These are phyloP conservation scores for Fomitopsis serialis DNA, from an alignment of 768 basidiomycete species.

Conservation along the genomic window DNA sequence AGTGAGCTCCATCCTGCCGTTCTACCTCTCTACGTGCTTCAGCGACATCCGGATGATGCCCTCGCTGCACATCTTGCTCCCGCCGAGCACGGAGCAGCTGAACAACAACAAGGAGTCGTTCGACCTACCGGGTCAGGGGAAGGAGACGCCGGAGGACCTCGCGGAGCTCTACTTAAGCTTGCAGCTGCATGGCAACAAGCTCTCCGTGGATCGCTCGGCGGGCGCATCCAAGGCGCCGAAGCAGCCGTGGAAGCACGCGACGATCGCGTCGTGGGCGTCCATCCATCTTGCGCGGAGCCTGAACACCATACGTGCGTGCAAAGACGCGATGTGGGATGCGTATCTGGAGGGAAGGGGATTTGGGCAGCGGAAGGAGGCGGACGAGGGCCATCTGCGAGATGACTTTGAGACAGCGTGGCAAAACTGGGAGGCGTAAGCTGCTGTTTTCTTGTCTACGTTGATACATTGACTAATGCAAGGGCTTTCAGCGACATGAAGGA, in stretches of 20 bases:
- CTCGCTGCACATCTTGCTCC: slow-evolving; percentile 47
- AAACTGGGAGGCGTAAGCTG: slow-evolving; percentile 63
- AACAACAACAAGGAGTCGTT: background rate
- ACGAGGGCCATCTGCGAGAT: slow-evolving; percentile 30
- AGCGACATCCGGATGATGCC: slow-evolving; percentile 44
- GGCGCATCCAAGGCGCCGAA: slow-evolving; percentile 5
- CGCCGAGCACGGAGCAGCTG: slow-evolving; percentile 37
- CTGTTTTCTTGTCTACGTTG: slow-evolving; percentile 4
- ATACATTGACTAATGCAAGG: background rate
- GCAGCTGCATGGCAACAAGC: slow-evolving; percentile 1
- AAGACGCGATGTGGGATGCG: slow-evolving; percentile 64
- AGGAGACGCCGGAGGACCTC: background rate
- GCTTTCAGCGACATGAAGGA: slow-evolving; percentile 65
- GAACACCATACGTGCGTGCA: slow-evolving; percentile 53
- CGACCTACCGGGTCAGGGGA: background rate
- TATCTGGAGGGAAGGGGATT: slow-evolving; percentile 44
- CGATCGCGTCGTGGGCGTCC: slow-evolving; percentile 40
- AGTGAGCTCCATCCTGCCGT: slow-evolving; percentile 55
- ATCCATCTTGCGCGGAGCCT: slow-evolving; percentile 66
- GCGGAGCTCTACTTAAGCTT: slow-evolving; percentile 6
- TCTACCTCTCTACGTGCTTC: slow-evolving; percentile 59
- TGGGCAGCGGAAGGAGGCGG: slow-evolving; percentile 10
- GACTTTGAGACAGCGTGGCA: slow-evolving; percentile 64
- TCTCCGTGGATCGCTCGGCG: slow-evolving; percentile 4
- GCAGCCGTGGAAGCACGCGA: slow-evolving; percentile 19